Evolutionary conservation across 2,329 filamentous ascomycete species (phyloP).

Genomic region (Aspergillus spinulosporus): DNA sequence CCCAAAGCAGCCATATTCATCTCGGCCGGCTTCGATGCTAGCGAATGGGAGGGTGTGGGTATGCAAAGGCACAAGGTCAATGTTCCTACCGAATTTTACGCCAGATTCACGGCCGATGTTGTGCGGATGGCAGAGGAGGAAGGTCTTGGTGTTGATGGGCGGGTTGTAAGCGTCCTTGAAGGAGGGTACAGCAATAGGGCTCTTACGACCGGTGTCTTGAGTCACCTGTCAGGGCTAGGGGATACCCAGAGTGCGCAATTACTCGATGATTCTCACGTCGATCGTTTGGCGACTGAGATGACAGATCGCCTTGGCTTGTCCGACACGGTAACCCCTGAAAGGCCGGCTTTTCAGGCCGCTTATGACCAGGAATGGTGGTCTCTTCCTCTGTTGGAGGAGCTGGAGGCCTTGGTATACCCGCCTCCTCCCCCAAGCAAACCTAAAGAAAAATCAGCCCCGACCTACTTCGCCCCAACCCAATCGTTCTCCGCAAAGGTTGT

Average conservation of each 20-base stretch:
- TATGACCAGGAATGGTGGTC: constrained; percentile 76
- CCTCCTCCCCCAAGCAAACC: constrained; percentile 53
- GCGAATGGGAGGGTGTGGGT: constrained; percentile 84
- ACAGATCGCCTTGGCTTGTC: constrained; percentile 42
- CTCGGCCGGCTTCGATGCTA: constrained; percentile 95
- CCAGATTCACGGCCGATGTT: constrained; percentile 82
- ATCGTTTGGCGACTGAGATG: constrained; percentile 60
- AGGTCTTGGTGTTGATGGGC: constrained; percentile 72
- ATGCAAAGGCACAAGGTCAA: constrained; percentile 98
- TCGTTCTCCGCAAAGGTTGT: constrained; percentile 81
- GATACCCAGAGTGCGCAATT: constrained; percentile 41
- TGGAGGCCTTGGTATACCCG: constrained; percentile 63
- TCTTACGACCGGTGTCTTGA: constrained; percentile 81
- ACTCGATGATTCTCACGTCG: constrained; percentile 26
- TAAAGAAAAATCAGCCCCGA: constrained; percentile 61
- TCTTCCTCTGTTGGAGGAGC: constrained; percentile 61
- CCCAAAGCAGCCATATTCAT: constrained; percentile 89
- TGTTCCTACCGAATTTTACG: constrained; percentile 95
- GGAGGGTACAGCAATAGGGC: constrained; percentile 95
- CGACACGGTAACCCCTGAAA: constrained; percentile 12
- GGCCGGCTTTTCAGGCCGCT: constrained; percentile 29
- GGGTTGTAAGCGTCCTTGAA: constrained; percentile 90
- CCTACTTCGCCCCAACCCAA: constrained; percentile 84
- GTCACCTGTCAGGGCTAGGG: constrained; percentile 78
- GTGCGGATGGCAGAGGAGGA: constrained; percentile 79